Base-by-base conservation (phyloP, 2,329 filamentous ascomycete species). In the Talaromyces sp. region DNA sequence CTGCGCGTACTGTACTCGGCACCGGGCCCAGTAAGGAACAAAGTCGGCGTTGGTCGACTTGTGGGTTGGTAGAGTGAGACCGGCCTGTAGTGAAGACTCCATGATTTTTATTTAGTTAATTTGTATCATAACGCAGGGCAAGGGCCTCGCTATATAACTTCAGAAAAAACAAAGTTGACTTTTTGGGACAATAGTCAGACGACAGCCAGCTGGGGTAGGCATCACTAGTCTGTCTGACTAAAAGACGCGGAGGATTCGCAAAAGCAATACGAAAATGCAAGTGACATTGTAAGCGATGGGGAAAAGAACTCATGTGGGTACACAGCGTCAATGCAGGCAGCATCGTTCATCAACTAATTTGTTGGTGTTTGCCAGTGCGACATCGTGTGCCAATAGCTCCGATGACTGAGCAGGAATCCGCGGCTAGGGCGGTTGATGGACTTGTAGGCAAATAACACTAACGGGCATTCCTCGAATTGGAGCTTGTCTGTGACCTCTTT, bases 21-120 rank as follows among this genome's bases (percentile, higher is more conserved):
- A 75, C 62, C 73, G 73, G 56, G 77, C 76, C 78, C 78, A 80
- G 65, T 75, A 78, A 27, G 78, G 78, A 47, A 74, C 66, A 61
- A 77, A 74, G 25, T 37, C 52, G 33, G 68, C 31, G 37, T 73
- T 70, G 66, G 66, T 64, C 59, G 60, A 56, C 63, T 39, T 63
- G 41, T 66, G 57, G 31, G 35, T 33, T 43, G 37, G 50, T 37
- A 43, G 61, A 49, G 22, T 13, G 15, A 60, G 27, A 43, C n/a
- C 19, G 17, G 19, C 11, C 65, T 66, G 72, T 67, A 69, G 54
- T 33, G 70, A 67, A 35, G 66, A 65, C 68, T 73, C 68, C 64
- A 67, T 70, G 37, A 31, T 59, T 59, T 25, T 7, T 7, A 15
- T 69, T 74, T 33, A 27, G 37, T 22, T 10, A 56, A 39, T 39